These are phyloP conservation scores for Cladosporium oxysporum DNA, from an alignment of 2,329 filamentous ascomycete species.

Conservation along the genomic window DNA sequence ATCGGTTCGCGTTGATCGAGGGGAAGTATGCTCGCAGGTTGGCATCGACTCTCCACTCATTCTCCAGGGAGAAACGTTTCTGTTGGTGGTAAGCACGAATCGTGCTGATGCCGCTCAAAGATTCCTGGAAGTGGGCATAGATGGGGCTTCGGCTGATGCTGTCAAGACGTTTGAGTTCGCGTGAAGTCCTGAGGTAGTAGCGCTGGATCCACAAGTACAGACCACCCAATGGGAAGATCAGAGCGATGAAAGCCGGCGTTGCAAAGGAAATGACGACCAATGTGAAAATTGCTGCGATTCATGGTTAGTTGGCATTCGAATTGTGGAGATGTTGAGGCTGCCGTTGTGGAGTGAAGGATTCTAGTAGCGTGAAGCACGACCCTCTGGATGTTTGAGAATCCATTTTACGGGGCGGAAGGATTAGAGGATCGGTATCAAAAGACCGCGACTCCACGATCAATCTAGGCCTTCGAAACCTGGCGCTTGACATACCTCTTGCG, in stretches of 20 bases:
- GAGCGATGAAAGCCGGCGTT: constrained; percentile 75
- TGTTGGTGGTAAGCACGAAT: constrained; percentile 94
- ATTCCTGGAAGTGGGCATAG: constrained; percentile 98
- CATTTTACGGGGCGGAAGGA: not conserved
- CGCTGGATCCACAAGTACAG: constrained; percentile 93
- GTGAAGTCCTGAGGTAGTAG: constrained; percentile 94
- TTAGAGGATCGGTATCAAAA: not conserved
- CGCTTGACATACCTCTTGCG: constrained; percentile 46
- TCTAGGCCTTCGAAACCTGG: not conserved
- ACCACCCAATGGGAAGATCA: constrained; percentile 78
- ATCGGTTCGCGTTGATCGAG: constrained; percentile 85
- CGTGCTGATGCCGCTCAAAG: constrained; percentile 87
- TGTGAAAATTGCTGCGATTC: constrained; percentile 65
- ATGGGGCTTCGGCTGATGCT: constrained; percentile 95
- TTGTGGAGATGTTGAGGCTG: not conserved
- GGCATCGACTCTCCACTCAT: constrained; percentile 95
- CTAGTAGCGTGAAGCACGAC: constrained; percentile 1
- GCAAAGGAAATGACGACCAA: constrained; percentile 79
- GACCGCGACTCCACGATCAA: too few species aligned
- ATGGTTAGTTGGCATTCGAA: constrained; percentile 12
- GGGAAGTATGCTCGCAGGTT: constrained; percentile 95
- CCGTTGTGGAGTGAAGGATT: constrained; percentile 20
- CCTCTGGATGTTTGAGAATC: constrained; percentile 3
- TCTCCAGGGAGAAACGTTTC: constrained; percentile 83
- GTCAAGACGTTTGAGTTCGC: constrained; percentile 93